These are phyloP conservation scores for Spathaspora boniae DNA, from an alignment of 805 yeast genomes.

Conservation along the genomic window DNA sequence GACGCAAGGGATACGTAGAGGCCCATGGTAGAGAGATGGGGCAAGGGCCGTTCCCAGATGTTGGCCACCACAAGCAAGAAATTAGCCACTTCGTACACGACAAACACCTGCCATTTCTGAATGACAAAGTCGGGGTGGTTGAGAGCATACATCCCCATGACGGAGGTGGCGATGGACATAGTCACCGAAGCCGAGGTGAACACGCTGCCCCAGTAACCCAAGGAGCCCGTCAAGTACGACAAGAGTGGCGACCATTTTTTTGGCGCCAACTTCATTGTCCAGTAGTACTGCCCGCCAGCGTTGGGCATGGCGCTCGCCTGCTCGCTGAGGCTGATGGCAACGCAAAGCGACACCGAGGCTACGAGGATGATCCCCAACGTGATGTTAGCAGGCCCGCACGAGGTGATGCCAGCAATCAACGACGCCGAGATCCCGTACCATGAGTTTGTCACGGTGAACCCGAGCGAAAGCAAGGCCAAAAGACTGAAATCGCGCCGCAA, in stretches of 20 bases:
- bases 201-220: slow-evolving; percentile 59
- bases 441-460: slow-evolving; percentile 58
- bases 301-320: slow-evolving; percentile 51
- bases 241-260: slow-evolving; percentile 43
- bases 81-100: slow-evolving; percentile 46
- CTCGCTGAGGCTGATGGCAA: slow-evolving; percentile 53
- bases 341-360: slow-evolving; percentile 42
- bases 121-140: slow-evolving; percentile 32
- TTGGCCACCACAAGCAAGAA: slow-evolving; percentile 43
- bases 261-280: slow-evolving; percentile 57
- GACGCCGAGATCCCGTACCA: slow-evolving; percentile 62
- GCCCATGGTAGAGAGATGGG: slow-evolving; percentile 46
- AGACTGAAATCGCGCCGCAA: slow-evolving; percentile 31
- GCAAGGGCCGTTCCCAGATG: slow-evolving; percentile 49
- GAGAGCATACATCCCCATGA: slow-evolving; percentile 50
- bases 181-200: slow-evolving; percentile 62
- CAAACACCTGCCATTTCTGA: slow-evolving; percentile 54
- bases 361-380: slow-evolving; percentile 55
- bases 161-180: slow-evolving; percentile 48
- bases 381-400: slow-evolving; percentile 58
- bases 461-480: slow-evolving; percentile 52
- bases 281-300: slow-evolving; percentile 59
- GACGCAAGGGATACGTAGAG: slow-evolving; percentile 52
- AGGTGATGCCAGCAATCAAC: slow-evolving; percentile 49
- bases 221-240: slow-evolving; percentile 59